Evolutionary conservation across 805 yeast genomes (phyloP).

Genomic region (Komagataella ulmi): DNA sequence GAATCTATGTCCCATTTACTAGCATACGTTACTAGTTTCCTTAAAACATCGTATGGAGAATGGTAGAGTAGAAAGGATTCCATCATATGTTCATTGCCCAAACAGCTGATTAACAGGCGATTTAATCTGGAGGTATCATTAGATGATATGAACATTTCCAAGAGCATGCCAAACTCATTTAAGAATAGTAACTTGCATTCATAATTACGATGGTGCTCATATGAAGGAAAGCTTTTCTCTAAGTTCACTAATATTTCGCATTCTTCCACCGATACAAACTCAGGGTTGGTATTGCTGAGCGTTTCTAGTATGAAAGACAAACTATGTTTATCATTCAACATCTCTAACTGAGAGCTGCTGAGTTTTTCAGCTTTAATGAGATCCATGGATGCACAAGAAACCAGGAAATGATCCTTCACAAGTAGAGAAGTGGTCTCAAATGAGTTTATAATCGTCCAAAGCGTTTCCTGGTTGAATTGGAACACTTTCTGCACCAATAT

Average conservation of each 20-base stretch:
- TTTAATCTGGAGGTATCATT: conserved; percentile 2
- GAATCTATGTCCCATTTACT: not conserved
- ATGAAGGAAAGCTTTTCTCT: not conserved
- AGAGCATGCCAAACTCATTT: not conserved
- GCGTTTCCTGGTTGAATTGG: conserved; percentile 16
- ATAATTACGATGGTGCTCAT: not conserved
- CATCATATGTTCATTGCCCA: not conserved
- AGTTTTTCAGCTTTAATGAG: not conserved
- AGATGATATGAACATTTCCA: not conserved
- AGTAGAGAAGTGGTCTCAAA: conserved; percentile 5
- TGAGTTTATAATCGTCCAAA: conserved; percentile 11
- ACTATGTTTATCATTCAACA: not conserved
- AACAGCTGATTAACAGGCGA: not conserved
- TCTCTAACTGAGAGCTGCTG: not conserved
- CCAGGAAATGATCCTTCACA: not conserved
- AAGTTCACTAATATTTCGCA: not conserved
- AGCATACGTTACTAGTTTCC: not conserved
- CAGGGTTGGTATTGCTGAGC: not conserved
- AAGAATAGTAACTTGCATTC: not conserved
- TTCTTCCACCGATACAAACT: not conserved
- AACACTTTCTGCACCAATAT: conserved; percentile 9
- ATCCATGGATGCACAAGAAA: not conserved
- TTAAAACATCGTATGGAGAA: not conserved
- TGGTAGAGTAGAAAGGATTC: not conserved
- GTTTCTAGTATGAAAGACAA: not conserved